A percentile compares a stretch with the other conserved stretches of the same genome.
These are phyloP conservation scores for Parsonsia alboflavescens DNA, from an alignment of 257 asterid species.

Conservation along the genomic window DNA sequence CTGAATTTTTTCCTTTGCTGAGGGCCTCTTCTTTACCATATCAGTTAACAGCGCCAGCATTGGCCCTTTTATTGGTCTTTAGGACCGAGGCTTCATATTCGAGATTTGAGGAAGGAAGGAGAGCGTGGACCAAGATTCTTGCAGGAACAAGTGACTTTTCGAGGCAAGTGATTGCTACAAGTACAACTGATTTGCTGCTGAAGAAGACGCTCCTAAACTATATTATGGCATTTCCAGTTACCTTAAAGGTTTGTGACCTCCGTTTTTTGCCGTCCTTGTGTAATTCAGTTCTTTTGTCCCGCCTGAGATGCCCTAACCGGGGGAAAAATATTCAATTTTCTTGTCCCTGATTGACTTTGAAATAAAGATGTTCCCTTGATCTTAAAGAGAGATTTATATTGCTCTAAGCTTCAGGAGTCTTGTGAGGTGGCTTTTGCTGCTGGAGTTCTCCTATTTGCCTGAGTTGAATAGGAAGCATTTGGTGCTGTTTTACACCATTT, in stretches of 20 bases:
- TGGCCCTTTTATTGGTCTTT: constrained; percentile 86
- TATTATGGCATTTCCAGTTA: constrained; percentile 82
- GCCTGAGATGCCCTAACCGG: neutral
- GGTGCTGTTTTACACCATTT: neutral
- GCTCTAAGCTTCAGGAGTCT: neutral
- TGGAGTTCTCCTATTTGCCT: neutral
- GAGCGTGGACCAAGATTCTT: constrained; percentile 74
- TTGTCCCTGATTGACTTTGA: neutral
- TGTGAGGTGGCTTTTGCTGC: neutral
- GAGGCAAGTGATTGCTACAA: constrained; percentile 60
- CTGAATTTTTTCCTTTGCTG: constrained; percentile 68
- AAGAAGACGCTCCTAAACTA: constrained; percentile 69
- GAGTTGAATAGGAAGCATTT: neutral
- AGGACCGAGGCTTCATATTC: constrained; percentile 97
- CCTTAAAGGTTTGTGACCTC: constrained; percentile 59
- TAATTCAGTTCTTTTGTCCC: neutral
- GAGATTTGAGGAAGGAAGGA: constrained; percentile 76
- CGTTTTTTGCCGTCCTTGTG: neutral
- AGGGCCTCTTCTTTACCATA: constrained; percentile 84
- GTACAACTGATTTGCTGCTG: constrained; percentile 43
- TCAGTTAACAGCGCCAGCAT: constrained; percentile 89
- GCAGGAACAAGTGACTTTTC: constrained; percentile 72
- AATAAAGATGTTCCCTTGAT: neutral
- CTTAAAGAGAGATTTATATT: neutral
- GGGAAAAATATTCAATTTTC: neutral